Evolutionary conservation across 2,329 filamentous ascomycete species (phyloP).

Genomic region (Penicillium carneum): DNA sequence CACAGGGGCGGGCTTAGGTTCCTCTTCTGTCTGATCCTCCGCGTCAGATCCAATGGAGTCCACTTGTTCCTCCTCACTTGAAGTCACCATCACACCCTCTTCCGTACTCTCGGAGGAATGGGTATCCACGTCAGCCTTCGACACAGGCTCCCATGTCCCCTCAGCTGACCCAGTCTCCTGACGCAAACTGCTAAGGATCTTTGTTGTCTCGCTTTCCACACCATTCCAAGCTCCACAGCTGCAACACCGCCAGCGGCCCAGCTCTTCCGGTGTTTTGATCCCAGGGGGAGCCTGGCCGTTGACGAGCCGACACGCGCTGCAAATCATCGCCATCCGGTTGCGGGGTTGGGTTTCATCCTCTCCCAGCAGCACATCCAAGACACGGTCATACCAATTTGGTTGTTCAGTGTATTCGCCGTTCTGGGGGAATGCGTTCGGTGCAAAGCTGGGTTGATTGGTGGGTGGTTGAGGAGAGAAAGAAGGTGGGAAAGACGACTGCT

Average conservation of each 20-base stretch:
- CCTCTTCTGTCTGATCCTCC: conserved; percentile 27
- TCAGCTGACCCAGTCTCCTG: conserved; percentile 29
- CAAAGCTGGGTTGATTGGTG: conserved; percentile 54
- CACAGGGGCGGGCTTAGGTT: conserved; percentile 25
- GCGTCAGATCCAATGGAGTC: conserved; percentile 34
- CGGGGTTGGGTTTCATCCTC: conserved; percentile 93
- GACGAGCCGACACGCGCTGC: conserved; percentile 79
- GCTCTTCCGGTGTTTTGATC: conserved; percentile 74
- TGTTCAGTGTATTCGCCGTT: conserved; percentile 47
- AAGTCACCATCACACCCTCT: conserved; percentile 40
- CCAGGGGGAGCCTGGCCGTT: conserved; percentile 96
- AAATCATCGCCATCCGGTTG: conserved; percentile 89
- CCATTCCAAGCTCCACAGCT: conserved; percentile 85
- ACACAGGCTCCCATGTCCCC: conserved; percentile 36
- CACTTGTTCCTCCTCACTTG: conserved; percentile 40
- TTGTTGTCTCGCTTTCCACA: conserved; percentile 75
- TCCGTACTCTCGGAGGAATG: conserved; percentile 33
- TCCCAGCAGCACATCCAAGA: conserved; percentile 88
- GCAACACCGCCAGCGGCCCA: conserved; percentile 88
- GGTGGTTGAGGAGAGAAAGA: conserved; percentile 29
- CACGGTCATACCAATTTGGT: conserved; percentile 89
- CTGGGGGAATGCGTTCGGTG: conserved; percentile 56
- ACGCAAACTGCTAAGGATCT: conserved; percentile 72
- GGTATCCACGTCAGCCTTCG: conserved; percentile 30
- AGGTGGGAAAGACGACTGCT: conserved; percentile 20